These are phyloP conservation scores for Apiospora malaysiana DNA, from an alignment of 2,329 filamentous ascomycete species.

Conservation along the genomic window DNA sequence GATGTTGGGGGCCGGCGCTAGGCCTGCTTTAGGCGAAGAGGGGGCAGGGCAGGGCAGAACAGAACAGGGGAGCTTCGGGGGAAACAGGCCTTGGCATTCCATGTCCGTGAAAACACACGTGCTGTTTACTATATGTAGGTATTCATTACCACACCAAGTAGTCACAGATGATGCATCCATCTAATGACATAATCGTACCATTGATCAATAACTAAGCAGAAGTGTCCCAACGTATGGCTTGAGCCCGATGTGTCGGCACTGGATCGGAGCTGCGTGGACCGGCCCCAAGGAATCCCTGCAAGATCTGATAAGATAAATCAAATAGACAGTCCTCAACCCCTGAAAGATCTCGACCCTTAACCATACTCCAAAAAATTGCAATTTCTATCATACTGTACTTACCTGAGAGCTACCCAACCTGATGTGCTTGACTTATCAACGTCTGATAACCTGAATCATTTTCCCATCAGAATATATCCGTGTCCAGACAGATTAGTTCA, in stretches of 20 bases:
- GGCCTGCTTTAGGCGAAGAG: background rate
- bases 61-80: background rate
- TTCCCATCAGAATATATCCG: too few relatives aligned
- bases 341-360: background rate
- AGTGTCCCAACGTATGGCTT: background rate
- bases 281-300: background rate
- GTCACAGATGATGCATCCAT: too few relatives aligned
- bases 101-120: background rate
- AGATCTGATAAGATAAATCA: slow-evolving; percentile 10
- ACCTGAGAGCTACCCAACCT: background rate
- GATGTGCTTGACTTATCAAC: too few relatives aligned
- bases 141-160: too few relatives aligned
- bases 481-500: too few relatives aligned
- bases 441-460: too few relatives aligned
- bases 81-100: background rate
- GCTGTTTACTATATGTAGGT: too few relatives aligned
- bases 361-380: too few relatives aligned
- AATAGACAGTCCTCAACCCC: background rate
- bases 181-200: background rate
- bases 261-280: slow-evolving; percentile 1
- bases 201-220: background rate
- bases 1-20: background rate
- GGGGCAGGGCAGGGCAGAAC: too few relatives aligned
- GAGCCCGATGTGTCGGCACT: background rate
- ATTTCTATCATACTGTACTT: background rate